phyloP scores from a whole-genome alignment of 805 yeast species.

The Ogataea chonburiensis region DNA sequence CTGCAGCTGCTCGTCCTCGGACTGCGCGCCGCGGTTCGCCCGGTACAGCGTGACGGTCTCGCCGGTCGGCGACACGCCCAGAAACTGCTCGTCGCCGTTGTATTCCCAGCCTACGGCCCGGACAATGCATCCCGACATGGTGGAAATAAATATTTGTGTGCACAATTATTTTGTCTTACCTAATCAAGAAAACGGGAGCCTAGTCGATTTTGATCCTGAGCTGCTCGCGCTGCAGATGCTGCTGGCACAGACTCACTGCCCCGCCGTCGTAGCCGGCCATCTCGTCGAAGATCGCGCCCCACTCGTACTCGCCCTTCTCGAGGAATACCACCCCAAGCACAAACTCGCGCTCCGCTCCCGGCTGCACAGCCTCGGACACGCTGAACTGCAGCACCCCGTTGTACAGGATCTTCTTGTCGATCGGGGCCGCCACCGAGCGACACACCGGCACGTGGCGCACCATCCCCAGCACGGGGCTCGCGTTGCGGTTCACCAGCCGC shows the following conservation, averaged over 20 bases:
- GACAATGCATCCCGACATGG: constrained; percentile 60
- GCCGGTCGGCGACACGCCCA: constrained; percentile 74
- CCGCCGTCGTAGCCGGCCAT: constrained; percentile 29
- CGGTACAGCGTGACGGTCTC: constrained; percentile 73
- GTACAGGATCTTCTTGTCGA: constrained; percentile 60
- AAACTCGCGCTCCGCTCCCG: constrained; percentile 43
- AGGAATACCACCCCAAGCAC: constrained; percentile 61
- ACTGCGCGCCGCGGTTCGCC: constrained; percentile 40
- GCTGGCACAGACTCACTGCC: constrained; percentile 26
- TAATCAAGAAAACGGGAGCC: constrained; percentile 2
- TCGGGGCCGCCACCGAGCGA: constrained; percentile 27
- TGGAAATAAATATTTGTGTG: constrained; percentile 1
- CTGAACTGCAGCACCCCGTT: constrained; percentile 72
- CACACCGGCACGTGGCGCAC: constrained; percentile 57
- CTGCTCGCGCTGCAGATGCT: constrained; percentile 40
- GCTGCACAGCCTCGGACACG: constrained; percentile 40
- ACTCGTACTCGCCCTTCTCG: constrained; percentile 78
- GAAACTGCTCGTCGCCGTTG: constrained; percentile 54
- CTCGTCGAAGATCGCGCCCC: constrained; percentile 66
- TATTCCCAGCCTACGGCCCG: constrained; percentile 60
- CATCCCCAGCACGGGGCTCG: constrained; percentile 47
- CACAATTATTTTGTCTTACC: background rate
- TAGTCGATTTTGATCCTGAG: constrained; percentile 27
- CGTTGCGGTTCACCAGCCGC: constrained; percentile 48
- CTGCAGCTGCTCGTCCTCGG: constrained; percentile 47